A percentile compares a stretch with the other conserved stretches of the same genome.
Evolutionary conservation across 2,329 filamentous ascomycete species (phyloP).

Genomic region (Ophiosphaerella korrae): DNA sequence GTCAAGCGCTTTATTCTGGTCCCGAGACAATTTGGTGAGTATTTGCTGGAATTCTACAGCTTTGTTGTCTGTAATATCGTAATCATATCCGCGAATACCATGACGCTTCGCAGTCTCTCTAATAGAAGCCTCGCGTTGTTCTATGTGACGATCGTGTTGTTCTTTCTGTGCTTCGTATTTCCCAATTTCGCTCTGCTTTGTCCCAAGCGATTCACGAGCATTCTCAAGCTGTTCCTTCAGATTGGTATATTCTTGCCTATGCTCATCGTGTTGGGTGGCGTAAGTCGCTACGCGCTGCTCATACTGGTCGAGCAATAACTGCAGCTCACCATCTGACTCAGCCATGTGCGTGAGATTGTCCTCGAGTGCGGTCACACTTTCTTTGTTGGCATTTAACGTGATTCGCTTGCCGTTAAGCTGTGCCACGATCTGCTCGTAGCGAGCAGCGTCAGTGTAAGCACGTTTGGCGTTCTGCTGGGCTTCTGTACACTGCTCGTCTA

Average conservation of each 20-base stretch:
- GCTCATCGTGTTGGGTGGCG: conserved; percentile 65
- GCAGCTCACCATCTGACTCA: conserved; percentile 78
- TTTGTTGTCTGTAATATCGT: conserved; percentile 73
- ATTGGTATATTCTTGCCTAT: conserved; percentile 68
- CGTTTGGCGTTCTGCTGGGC: conserved; percentile 60
- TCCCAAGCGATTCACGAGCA: conserved; percentile 49
- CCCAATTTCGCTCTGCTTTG: conserved; percentile 68
- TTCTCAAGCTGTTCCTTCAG: conserved; percentile 60
- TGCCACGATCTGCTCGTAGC: conserved; percentile 75
- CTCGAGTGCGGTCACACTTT: conserved; percentile 72
- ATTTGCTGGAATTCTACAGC: conserved; percentile 78
- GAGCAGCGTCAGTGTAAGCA: conserved; percentile 74
- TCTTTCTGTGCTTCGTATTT: conserved; percentile 85
- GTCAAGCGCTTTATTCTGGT: conserved; percentile 81
- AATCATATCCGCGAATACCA: conserved; percentile 83
- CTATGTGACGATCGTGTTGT: conserved; percentile 80
- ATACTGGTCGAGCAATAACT: conserved; percentile 75
- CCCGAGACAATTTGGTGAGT: conserved; percentile 73
- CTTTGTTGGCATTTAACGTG: conserved; percentile 71
- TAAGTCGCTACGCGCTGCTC: conserved; percentile 73
- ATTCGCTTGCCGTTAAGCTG: conserved; percentile 77
- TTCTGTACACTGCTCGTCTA: conserved; percentile 41
- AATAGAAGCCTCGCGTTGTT: conserved; percentile 72
- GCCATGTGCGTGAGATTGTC: conserved; percentile 75
- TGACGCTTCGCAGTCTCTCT: conserved; percentile 77